phyloP scores from a whole-genome alignment of 805 yeast species.

The Candida broadrunensis region DNA sequence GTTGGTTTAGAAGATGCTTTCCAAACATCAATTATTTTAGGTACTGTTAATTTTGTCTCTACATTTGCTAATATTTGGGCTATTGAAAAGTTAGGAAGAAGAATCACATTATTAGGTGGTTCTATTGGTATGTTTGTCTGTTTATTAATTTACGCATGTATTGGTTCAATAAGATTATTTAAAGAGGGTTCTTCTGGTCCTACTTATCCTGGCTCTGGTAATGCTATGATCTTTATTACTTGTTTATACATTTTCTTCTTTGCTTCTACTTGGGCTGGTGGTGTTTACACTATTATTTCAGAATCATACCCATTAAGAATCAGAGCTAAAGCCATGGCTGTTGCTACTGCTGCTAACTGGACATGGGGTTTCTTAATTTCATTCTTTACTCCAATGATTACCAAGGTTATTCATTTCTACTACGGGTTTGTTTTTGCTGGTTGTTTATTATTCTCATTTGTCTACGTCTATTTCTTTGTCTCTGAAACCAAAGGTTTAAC shows the following conservation, averaged over 20 bases:
- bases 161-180: slow-evolving; percentile 53
- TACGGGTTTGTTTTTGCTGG: slow-evolving; percentile 68
- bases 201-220: slow-evolving; percentile 48
- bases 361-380: slow-evolving; percentile 59
- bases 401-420: slow-evolving; percentile 56
- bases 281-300: slow-evolving; percentile 60
- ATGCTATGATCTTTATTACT: slow-evolving; percentile 60
- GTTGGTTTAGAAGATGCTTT: slow-evolving; percentile 52
- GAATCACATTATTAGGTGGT: slow-evolving; percentile 41
- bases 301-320: slow-evolving; percentile 68
- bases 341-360: slow-evolving; percentile 67
- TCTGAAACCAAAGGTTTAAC: slow-evolving; percentile 80
- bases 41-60: slow-evolving; percentile 53
- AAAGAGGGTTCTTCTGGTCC: slow-evolving; percentile 31
- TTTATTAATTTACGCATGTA: slow-evolving; percentile 56
- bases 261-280: slow-evolving; percentile 74
- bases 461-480: slow-evolving; percentile 70
- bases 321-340: slow-evolving; percentile 59
- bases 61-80: slow-evolving; percentile 50
- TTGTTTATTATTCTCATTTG: slow-evolving; percentile 56
- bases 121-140: slow-evolving; percentile 50
- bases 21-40: slow-evolving; percentile 51
- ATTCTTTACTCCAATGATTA: slow-evolving; percentile 65
- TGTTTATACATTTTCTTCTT: slow-evolving; percentile 64
- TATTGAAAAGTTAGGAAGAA: slow-evolving; percentile 51